These are phyloP conservation scores for Cercospora nicotianae DNA, from an alignment of 2,329 filamentous ascomycete species.

Conservation along the genomic window DNA sequence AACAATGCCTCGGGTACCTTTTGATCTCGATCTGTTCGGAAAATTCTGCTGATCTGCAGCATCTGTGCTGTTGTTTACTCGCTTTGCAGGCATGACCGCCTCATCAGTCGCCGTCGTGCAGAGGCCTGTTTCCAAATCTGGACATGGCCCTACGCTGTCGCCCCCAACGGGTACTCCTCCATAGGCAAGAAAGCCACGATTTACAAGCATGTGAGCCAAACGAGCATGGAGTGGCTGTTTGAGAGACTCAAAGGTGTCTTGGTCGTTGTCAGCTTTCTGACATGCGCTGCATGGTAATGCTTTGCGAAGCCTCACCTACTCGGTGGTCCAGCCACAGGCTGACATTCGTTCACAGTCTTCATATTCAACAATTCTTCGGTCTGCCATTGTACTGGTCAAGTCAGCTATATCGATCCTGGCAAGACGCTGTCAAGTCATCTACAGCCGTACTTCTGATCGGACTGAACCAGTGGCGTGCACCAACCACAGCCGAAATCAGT, in stretches of 20 bases:
- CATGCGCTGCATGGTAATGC: slow-evolving; percentile 1
- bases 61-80: not conserved
- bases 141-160: not conserved
- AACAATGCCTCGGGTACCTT: not conserved
- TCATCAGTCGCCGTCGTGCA: not conserved
- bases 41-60: not conserved
- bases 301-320: not conserved
- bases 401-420: slow-evolving; percentile 6
- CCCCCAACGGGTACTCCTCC: not conserved
- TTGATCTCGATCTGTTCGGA: not conserved
- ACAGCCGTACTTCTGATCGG: slow-evolving; percentile 73
- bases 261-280: slow-evolving; percentile 8
- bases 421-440: slow-evolving; percentile 58
- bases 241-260: not conserved
- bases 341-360: slow-evolving; percentile 9
- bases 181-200: not conserved
- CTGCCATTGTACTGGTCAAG: slow-evolving; percentile 9
- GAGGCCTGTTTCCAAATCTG: not conserved
- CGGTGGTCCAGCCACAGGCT: not conserved
- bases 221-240: not conserved
- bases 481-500: slow-evolving; percentile 75
- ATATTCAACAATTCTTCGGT: slow-evolving; percentile 20
- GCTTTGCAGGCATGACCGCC: not conserved
- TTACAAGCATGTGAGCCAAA: not conserved
- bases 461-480: slow-evolving; percentile 81